Base-by-base conservation (phyloP, 768 basidiomycete species). In the Gloeopeniophorella convolvens region DNA sequence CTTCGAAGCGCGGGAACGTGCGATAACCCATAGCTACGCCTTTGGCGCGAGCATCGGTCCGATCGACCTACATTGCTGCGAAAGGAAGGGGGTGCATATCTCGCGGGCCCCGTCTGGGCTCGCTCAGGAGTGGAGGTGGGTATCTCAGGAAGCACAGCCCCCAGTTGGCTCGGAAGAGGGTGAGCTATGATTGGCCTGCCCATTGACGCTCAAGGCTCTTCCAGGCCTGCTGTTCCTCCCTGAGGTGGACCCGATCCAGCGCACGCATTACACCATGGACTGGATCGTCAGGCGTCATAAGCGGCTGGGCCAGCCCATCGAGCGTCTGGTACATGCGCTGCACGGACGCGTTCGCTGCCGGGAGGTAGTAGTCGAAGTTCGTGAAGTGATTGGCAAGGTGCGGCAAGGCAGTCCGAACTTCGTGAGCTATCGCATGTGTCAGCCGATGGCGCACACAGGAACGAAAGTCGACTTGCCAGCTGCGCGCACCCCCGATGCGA, bases 271-370 rank as follows among this genome's bases (percentile, higher is more conserved):
- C 41, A 26, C 51, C 51, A 26, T 36, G 34, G 21, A 20, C 20
- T 1, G 46, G 41, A 13, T 54, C 42, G 11, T 54, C 11, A 18
- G 41, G 52, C 24, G 30, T 41, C 6, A 43, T 31, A 18, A 54
- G 30, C 12, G 52, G 52, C 11, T 21, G 30, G 18, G 48, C 47
- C 11, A 54, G 41, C 12, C 35, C 24, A 12, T 20, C 35, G 6
- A 54, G 47, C 2, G 10, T n/a, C 23, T 11, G 8, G 5, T 54
- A 54, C 30, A 39, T 12, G 8, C 10, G 10, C 26, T 48, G 46
- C 46, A 37, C 48, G 15, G 46, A 54, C 12, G 10, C 13, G 26
- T 43, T 20, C 10, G 52, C 46, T 3, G 15, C 28, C 24, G 46
- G 46, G 2, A 44, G 39, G 32, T 18, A 48, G 30, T 4, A 18